phyloP scores from a whole-genome alignment of 345 rosid genomes.

The Cardamine chenopodiifolia region DNA sequence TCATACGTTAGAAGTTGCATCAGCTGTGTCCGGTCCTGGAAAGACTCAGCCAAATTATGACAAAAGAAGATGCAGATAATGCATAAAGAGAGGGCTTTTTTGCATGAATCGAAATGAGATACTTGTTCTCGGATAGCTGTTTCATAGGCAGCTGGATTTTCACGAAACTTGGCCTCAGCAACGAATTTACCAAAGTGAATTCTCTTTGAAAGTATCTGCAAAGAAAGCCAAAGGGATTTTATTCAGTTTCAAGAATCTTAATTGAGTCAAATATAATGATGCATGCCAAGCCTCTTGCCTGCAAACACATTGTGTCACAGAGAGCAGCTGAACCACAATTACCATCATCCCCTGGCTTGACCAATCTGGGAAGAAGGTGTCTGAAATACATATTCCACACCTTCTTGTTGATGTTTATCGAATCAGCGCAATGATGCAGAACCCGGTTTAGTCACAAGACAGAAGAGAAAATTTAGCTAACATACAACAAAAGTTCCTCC shows the following conservation, averaged over 20 bases:
- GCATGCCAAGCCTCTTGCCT: conserved; percentile 47
- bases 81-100: not conserved
- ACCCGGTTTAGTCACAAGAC: conserved; percentile 48
- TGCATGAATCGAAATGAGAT: conserved; percentile 15
- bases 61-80: not conserved
- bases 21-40: conserved; percentile 56
- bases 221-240: not conserved
- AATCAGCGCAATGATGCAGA: conserved; percentile 55
- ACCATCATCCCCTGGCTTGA: conserved; percentile 64
- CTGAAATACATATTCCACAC: conserved; percentile 65
- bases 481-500: not conserved
- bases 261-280: conserved; percentile 9
- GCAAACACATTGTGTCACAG: conserved; percentile 68
- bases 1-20: conserved; percentile 56
- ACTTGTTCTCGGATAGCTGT: conserved; percentile 63
- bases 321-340: conserved; percentile 68
- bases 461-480: not conserved
- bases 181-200: conserved; percentile 60
- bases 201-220: conserved; percentile 68
- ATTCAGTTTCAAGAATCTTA: not conserved
- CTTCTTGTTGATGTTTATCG: conserved; percentile 65
- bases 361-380: conserved; percentile 62
- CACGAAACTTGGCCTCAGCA: conserved; percentile 71
- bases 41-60: conserved; percentile 6
- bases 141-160: conserved; percentile 49